Evolutionary conservation across 371 early-diverging fungal genomes (phyloP), one percentile per base, ranked within the genome.

Genomic region (Phascolomyces articulosus): DNA sequence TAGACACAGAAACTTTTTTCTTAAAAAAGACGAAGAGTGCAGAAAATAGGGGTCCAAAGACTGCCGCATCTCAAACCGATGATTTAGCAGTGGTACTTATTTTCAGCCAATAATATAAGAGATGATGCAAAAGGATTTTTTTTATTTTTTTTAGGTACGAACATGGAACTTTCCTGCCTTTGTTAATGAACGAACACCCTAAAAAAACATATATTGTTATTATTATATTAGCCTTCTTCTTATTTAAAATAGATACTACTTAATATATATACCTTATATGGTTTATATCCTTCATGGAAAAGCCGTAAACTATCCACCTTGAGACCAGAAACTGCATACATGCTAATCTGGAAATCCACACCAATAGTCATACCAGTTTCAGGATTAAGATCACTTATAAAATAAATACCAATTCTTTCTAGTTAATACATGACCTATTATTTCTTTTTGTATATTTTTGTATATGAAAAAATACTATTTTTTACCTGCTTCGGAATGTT

Each of bases 231-330:
- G n/a, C n/a, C n/a, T n/a, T n/a, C n/a, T n/a, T n/a, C n/a, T n/a
- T n/a, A n/a, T n/a, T n/a, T n/a, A n/a, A n/a, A n/a, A n/a, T n/a
- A n/a, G n/a, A n/a, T n/a, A n/a, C n/a, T n/a, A n/a, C 2, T 31
- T 31, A 6, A 31, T 41, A 15, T 13, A 16, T 29, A 64, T 73
- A 84, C 91, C 86, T 93, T 93, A 73, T 89, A 93, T 15, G 93
- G 92, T 58, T 90, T 92, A 72, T 94, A 95, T 1, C 75, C 78
- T 72, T 95, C 95, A 70, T 90, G 85, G 66, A 85, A 87, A 40
- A 95, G 66, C 44, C 89, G 85, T 65, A 95, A 78, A 48, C 84
- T 80, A 66, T 92, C 93, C 20, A 95, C 91, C 67, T 86, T 87
- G 1, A 93, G 71, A 24, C 93, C 93, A 4, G 93, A 90, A 2